Base-by-base conservation (phyloP, 345 rosid species). In the Turritis glabra region DNA sequence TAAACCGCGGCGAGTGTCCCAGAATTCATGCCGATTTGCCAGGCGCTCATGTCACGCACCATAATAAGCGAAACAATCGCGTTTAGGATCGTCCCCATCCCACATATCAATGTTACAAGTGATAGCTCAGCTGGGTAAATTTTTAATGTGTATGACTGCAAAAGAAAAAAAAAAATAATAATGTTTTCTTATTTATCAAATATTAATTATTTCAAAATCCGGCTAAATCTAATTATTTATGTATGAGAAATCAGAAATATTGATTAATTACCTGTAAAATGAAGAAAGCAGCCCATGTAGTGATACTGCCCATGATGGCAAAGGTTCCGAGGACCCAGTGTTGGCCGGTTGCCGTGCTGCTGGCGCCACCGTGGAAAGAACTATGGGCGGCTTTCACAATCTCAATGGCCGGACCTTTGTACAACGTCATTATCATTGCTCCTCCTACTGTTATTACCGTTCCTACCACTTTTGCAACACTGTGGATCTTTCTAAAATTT, bases 361-460 rank as follows among this genome's bases (percentile, higher is more conserved):
- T 12, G 59, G 78, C n/a, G 18, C 74, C 69, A 2, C 77, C 74
- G 10, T 51, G 84, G n/a, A 74, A 82, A 69, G 83, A 79, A 56
- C 43, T 26, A 11, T 54, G 73, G 3, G 86, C 84, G 1, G 81
- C 85, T 57, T 59, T 78, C 2, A 84, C 58, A 55, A 93, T 76
- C 33, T 91, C 77, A 10, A 93, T 43, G 50, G 87, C 80, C 2
- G 97, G 98, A 53, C 98, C 98, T 82, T 86, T 91, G 87, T 86
- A 88, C 37, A 93, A 70, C 5, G 98, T 93, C 98, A 93, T 93
- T 9, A 88, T 86, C 98, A 89, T 89, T n/a, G 98, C 97, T 67
- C 98, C 98, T 7, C 64, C 66, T 0, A 91, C 89, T 0, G 97
- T 91, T 22, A 93, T 76, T 3, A 37, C 76, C 4, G 98, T 93